These are phyloP conservation scores for Mercurialis annua DNA, from an alignment of 345 rosid species.

Conservation along the genomic window DNA sequence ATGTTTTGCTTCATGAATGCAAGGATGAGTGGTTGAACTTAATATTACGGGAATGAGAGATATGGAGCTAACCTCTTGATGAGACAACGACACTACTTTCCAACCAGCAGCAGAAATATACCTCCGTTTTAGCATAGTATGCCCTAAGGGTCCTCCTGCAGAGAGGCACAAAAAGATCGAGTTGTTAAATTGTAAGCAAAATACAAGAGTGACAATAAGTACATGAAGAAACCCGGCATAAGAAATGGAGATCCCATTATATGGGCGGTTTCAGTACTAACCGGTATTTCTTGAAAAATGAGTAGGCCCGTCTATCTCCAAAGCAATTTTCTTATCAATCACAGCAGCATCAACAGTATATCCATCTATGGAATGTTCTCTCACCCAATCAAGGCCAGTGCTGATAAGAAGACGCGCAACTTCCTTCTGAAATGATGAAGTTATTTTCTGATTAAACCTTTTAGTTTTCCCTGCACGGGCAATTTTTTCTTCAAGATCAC, in stretches of 20 bases:
- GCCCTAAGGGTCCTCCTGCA: constrained; percentile 82
- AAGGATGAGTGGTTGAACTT: neutral
- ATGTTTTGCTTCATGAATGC: neutral
- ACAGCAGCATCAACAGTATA: constrained; percentile 80
- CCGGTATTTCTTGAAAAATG: constrained; percentile 92
- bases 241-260: constrained; percentile 2
- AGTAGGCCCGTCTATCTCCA: constrained; percentile 92
- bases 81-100: constrained; percentile 69
- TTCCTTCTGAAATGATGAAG: constrained; percentile 89
- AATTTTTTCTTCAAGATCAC: constrained; percentile 62
- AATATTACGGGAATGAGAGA: constrained; percentile 6
- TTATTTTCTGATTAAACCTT: constrained; percentile 77
- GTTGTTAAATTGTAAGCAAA: neutral
- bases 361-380: constrained; percentile 65
- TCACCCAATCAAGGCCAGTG: constrained; percentile 88
- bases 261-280: constrained; percentile 25
- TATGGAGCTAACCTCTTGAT: constrained; percentile 61
- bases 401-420: constrained; percentile 76
- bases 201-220: neutral
- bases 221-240: neutral
- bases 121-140: constrained; percentile 72
- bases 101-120: constrained; percentile 84
- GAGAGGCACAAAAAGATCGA: constrained; percentile 5
- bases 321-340: constrained; percentile 73
- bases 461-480: constrained; percentile 66